Evolutionary conservation across 495 filamentous ascomycete genomes (phyloP).

Genomic region (Aspergillus olivimuriae): DNA sequence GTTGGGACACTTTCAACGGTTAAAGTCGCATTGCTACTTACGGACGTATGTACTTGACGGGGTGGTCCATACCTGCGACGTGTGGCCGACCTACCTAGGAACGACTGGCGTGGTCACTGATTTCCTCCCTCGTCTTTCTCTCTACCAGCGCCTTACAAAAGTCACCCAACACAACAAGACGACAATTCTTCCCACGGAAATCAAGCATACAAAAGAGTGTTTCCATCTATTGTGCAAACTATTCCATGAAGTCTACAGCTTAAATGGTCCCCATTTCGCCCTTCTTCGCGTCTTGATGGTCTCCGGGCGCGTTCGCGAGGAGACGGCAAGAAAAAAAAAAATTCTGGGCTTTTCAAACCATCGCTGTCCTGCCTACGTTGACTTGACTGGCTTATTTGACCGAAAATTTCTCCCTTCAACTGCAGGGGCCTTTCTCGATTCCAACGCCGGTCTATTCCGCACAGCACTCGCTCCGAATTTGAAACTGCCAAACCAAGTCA

Average conservation of each 20-base stretch:
- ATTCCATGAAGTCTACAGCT: constrained; percentile 3
- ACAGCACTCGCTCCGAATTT: background rate
- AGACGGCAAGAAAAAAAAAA: constrained; percentile 4
- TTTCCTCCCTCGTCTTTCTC: background rate
- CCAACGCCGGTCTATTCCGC: background rate
- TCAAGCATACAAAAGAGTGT: too few relatives aligned
- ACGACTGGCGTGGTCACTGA: background rate
- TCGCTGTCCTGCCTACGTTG: too few relatives aligned
- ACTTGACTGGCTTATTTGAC: too few relatives aligned
- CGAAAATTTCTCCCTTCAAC: background rate
- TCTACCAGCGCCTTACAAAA: background rate
- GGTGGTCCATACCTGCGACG: background rate
- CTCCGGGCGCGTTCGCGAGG: constrained; percentile 8
- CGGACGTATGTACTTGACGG: too few relatives aligned
- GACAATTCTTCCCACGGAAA: background rate
- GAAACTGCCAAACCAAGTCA: constrained; percentile 2
- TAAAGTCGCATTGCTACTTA: too few relatives aligned
- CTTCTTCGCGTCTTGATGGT: constrained; percentile 9
- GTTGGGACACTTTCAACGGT: too few relatives aligned
- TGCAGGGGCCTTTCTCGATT: background rate
- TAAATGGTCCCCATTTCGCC: constrained; percentile 5
- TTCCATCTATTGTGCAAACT: too few relatives aligned
- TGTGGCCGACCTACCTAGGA: background rate
- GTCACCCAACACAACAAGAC: background rate
- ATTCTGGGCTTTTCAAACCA: too few relatives aligned